A percentile compares a stretch with the other conserved stretches of the same genome.
Evolutionary conservation across 768 basidiomycete species (phyloP).

Genomic region (Lentinula sp.): DNA sequence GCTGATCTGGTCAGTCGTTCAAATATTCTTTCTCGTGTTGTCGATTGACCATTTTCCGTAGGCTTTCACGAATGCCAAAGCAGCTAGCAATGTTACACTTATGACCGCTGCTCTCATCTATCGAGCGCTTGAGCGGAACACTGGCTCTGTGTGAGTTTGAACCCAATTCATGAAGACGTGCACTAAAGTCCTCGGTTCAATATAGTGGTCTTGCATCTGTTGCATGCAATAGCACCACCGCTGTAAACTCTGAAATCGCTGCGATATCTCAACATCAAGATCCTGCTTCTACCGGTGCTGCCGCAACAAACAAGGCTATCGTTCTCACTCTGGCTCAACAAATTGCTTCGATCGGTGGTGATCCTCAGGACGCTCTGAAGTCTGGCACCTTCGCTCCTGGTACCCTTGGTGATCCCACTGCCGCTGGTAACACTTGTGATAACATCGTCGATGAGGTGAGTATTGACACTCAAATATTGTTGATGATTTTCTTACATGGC

Average conservation of each 20-base stretch:
- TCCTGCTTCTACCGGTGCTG: slow-evolving; percentile 53
- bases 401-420: slow-evolving; percentile 43
- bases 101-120: slow-evolving; percentile 55
- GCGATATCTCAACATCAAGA: slow-evolving; percentile 64
- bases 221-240: slow-evolving; percentile 47
- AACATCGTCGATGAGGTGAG: slow-evolving; percentile 33
- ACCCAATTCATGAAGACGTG: not conserved
- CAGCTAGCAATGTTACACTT: slow-evolving; percentile 48
- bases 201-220: slow-evolving; percentile 39
- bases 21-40: not conserved
- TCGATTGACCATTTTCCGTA: slow-evolving; percentile 43
- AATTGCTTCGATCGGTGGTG: slow-evolving; percentile 57
- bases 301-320: slow-evolving; percentile 58
- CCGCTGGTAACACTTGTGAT: slow-evolving; percentile 43
- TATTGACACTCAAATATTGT: not conserved
- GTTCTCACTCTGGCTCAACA: slow-evolving; percentile 57
- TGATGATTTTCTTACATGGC: not conserved
- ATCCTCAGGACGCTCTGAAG: slow-evolving; percentile 51
- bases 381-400: slow-evolving; percentile 62
- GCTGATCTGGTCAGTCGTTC: not conserved
- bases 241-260: slow-evolving; percentile 61
- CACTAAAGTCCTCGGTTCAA: not conserved
- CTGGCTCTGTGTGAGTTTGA: slow-evolving; percentile 21
- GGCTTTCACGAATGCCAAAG: slow-evolving; percentile 71
- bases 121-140: slow-evolving; percentile 64